Percentiles rank a stretch among this genome's conserved stretches.
Conservation (phyloP, 495 filamentous ascomycete species). For the Delitschia confertaspora region DNA sequence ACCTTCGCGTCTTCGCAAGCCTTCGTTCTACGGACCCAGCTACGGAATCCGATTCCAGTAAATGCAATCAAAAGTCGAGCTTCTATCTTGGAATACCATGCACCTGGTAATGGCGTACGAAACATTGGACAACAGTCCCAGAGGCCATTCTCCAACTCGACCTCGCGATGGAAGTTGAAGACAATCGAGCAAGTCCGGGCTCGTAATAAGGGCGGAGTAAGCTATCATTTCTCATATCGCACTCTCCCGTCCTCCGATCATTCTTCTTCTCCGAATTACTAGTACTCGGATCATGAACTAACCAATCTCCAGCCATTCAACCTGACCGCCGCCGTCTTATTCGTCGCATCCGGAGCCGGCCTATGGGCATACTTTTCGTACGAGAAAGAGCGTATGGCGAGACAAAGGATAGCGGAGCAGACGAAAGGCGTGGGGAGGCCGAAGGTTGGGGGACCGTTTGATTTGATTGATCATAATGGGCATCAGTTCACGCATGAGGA, state of each 20-base stretch:
- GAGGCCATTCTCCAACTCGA: constrained; percentile 14
- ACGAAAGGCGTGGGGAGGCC: constrained; percentile 86
- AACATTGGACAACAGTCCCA: too few species aligned
- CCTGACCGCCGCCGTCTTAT: constrained; percentile 77
- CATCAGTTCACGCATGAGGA: constrained; percentile 64
- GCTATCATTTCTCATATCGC: background rate
- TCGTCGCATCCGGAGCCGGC: constrained; percentile 65
- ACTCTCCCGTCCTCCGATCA: too few species aligned
- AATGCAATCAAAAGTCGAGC: too few species aligned
- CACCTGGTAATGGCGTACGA: too few species aligned
- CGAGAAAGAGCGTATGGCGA: constrained; percentile 81
- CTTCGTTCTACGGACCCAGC: too few species aligned
- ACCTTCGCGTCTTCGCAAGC: constrained; percentile 8
- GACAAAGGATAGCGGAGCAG: constrained; percentile 77
- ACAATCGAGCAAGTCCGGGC: constrained; percentile 23
- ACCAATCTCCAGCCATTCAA: constrained; percentile 62
- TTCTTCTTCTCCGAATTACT: too few species aligned
- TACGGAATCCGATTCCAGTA: too few species aligned
- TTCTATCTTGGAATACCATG: too few species aligned
- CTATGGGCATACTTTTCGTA: constrained; percentile 82
- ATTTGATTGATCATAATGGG: constrained; percentile 73
- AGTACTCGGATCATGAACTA: too few species aligned
- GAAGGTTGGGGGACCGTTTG: constrained; percentile 83
- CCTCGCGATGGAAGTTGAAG: constrained; percentile 14
- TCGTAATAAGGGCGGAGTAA: constrained; percentile 23